Evolutionary conservation across 2,329 filamentous ascomycete genomes (phyloP), one percentile per base, ranked within the genome.

Genomic region (Cryphonectria carpinicola): DNA sequence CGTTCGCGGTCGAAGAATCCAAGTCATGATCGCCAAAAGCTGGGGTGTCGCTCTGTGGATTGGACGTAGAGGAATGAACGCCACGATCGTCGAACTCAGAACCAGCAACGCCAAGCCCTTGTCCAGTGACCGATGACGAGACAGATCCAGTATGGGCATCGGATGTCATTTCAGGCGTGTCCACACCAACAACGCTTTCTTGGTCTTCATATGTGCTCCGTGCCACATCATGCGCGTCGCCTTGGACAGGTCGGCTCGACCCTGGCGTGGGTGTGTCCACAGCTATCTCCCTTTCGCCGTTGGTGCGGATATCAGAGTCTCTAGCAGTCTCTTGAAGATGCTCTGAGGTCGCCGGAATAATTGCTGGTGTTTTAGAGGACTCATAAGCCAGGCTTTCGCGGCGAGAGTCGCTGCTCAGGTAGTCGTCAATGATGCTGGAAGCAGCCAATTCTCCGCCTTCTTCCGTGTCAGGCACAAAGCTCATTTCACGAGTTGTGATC

Each of bases 371-470:
- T 32, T n/a, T 14, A 17, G 25, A 22, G 25, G 6, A 25, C 17
- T 43, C 17, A 28, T 37, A 28, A 37, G 63, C 19, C 25, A 52
- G 14, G 43, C 43, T 65, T 35, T n/a, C 25, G 19, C 13, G 43
- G 28, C 28, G 25, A 19, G 63, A 65, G 63, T 65, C 43, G 19
- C 28, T 52, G 28, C 49, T 25, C 19, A 64, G 25, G 25, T 64
- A 64, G 14, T 49, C 39, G 39, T 46, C 62, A 41, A 64, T 64
- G 25, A 64, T 49, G 22, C 17, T 46, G 19, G 62, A 46, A 19
- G 62, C 62, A 32, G 39, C 17, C 13, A 41, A 32, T 22, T 63
- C 60, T 32, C 28, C n/a, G 14, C 13, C 37, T 22, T 39, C 25
- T 41, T 39, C 61, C 11, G 13, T 17, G 37, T 63, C 22, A 41